A percentile compares a stretch with the other conserved stretches of the same genome.
phyloP scores from a whole-genome alignment of 345 rosid genomes.

The Citrus maxima region DNA sequence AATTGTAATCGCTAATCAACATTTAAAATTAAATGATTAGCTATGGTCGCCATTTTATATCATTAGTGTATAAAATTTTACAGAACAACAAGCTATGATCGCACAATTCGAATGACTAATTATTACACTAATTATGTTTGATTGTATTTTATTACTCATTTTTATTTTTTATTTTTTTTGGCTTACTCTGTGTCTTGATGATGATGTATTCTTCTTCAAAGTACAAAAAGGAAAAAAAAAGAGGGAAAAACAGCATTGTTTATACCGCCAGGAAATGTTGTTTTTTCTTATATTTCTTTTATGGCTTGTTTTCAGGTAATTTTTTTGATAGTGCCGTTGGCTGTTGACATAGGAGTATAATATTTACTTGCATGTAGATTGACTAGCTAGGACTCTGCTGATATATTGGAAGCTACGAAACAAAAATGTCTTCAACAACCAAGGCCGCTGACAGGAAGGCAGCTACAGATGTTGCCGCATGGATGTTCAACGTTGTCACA shows the following conservation, averaged over 20 bases:
- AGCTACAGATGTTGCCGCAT: slow-evolving; percentile 81
- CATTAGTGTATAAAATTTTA: not conserved
- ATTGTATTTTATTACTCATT: not conserved
- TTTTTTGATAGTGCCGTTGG: not conserved
- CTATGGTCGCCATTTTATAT: not conserved
- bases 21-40: not conserved
- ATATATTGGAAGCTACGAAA: slow-evolving; percentile 10
- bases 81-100: not conserved
- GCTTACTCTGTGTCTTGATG: not conserved
- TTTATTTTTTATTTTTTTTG: not conserved
- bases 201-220: not conserved
- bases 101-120: not conserved
- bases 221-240: too few species aligned
- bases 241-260: not conserved
- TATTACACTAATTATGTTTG: too few species aligned
- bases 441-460: slow-evolving; percentile 65
- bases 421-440: slow-evolving; percentile 61
- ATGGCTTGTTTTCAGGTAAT: not conserved
- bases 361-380: slow-evolving; percentile 23
- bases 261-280: not conserved
- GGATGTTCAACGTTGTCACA: slow-evolving; percentile 96
- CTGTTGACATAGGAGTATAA: not conserved
- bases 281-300: not conserved
- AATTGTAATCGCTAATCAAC: not conserved
- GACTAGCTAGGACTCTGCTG: slow-evolving; percentile 27